phyloP scores from a whole-genome alignment of 2,329 filamentous ascomycete species.

The Penicillium paneum region DNA sequence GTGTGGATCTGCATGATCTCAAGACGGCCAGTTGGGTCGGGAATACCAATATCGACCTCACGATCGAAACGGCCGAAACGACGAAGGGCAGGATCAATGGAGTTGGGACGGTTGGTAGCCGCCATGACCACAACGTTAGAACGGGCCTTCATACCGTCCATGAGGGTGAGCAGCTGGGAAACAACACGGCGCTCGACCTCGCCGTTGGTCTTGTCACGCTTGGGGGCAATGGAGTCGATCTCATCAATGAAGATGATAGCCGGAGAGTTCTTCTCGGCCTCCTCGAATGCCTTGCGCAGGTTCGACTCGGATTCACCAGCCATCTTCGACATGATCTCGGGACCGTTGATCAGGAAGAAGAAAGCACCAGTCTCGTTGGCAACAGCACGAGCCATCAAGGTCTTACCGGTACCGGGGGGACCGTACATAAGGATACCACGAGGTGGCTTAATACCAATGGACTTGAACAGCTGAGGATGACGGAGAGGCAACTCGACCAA shows the following conservation, averaged over 20 bases:
- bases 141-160: conserved; percentile 99
- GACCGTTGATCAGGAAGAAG: conserved; percentile 99
- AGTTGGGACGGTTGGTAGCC: conserved; percentile 97
- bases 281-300: conserved; percentile 97
- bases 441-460: conserved; percentile 98
- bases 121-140: conserved; percentile 99
- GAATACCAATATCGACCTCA: conserved; percentile 97
- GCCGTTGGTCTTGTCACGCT: conserved; percentile 99
- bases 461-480: conserved; percentile 99
- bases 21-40: conserved; percentile 94
- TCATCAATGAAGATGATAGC: conserved; percentile 99
- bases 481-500: conserved; percentile 95
- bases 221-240: conserved; percentile 97
- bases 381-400: conserved; percentile 95
- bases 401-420: conserved; percentile 98
- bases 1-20: conserved; percentile 99
- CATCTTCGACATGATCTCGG: conserved; percentile 99
- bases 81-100: conserved; percentile 93
- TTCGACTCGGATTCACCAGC: conserved; percentile 99
- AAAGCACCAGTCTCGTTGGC: conserved; percentile 98
- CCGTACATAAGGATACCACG: conserved; percentile 96
- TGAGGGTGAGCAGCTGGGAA: conserved; percentile 91
- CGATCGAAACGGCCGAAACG: conserved; percentile 99
- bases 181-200: conserved; percentile 98
- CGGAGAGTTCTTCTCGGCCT: conserved; percentile 98